phyloP scores from a whole-genome alignment of 2,329 filamentous ascomycete genomes.

The Didymella pinodella region DNA sequence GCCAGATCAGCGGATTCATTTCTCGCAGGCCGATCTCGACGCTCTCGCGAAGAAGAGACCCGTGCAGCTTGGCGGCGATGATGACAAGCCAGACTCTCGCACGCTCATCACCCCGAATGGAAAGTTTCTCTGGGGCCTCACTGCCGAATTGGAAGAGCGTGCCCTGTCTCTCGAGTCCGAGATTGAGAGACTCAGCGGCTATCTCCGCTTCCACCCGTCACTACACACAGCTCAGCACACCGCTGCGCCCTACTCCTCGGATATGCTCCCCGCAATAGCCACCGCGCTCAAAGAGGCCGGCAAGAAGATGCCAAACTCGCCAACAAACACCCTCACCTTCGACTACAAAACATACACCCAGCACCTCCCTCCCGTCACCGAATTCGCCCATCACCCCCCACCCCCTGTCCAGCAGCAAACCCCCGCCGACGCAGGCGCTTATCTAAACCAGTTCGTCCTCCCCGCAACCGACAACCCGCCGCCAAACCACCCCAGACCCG shows the following conservation, averaged over 20 bases:
- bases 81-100: slow-evolving; percentile 58
- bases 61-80: slow-evolving; percentile 54
- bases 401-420: slow-evolving; percentile 38
- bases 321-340: slow-evolving; percentile 37
- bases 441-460: slow-evolving; percentile 49
- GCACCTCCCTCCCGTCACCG: slow-evolving; percentile 35
- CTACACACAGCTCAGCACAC: slow-evolving; percentile 25
- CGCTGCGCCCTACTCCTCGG: slow-evolving; percentile 32
- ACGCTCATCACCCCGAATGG: slow-evolving; percentile 79
- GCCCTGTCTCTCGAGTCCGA: slow-evolving; percentile 73
- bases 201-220: slow-evolving; percentile 41
- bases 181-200: slow-evolving; percentile 43
- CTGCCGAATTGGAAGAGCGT: slow-evolving; percentile 71
- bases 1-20: slow-evolving; percentile 47
- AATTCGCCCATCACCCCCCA: slow-evolving; percentile 27
- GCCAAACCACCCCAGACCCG: slow-evolving; percentile 42
- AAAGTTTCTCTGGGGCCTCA: slow-evolving; percentile 77
- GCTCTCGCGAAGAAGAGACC: slow-evolving; percentile 65
- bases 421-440: slow-evolving; percentile 44
- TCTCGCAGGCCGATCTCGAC: slow-evolving; percentile 54
- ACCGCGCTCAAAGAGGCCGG: slow-evolving; percentile 49
- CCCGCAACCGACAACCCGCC: slow-evolving; percentile 47
- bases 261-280: slow-evolving; percentile 47
- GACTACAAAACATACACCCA: slow-evolving; percentile 34
- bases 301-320: slow-evolving; percentile 41